Evolutionary conservation across 176 grass and related monocot species (phyloP), one percentile per base, ranked within the genome.

Genomic region (Oryza punctata): DNA sequence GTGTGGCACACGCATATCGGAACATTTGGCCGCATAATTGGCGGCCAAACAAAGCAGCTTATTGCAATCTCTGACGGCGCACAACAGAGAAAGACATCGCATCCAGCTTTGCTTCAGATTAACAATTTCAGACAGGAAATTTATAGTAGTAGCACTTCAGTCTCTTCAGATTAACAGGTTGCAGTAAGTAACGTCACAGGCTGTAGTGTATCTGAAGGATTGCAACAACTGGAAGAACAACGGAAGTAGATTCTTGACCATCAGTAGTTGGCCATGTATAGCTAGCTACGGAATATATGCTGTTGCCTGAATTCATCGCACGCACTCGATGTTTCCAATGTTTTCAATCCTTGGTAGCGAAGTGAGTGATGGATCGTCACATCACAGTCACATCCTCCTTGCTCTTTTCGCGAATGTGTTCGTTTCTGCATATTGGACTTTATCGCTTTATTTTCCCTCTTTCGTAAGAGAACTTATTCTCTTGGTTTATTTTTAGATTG

Each of bases 91-190:
- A 67, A 57, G 30, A 15, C 2, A 28, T 37, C 3, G 28, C 44
- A 38, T 27, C 43, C n/a, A 57, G 60, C 69, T 41, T 79, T 79
- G 67, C 77, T 66, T 73, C 69, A 32, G 37, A 54, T 57, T 41
- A 28, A 11, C 64, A 43, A 67, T 19, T 52, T n/a, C 68, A 38
- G 24, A 40, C 15, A 12, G 37, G 7, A 38, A 38, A 38, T 38
- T 38, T 1, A 25, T 44, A 33, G 80, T 13, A 57, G 32, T 75
- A 41, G 14, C 30, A 30, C 80, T 65, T 54, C 37, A 38, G 37
- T 8, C 7, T 38, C 37, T 38, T 38, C 52, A 78, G 52, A 9
- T 43, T 11, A 67, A 37, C 27, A 69, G 21, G 63, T 60, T 18
- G 26, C 3, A 19, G 25, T 3, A 4, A 4, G 15, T 54, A 33